These are phyloP conservation scores for Agaricus sinodeliciosus DNA, from an alignment of 768 basidiomycete genomes.

Conservation along the genomic window DNA sequence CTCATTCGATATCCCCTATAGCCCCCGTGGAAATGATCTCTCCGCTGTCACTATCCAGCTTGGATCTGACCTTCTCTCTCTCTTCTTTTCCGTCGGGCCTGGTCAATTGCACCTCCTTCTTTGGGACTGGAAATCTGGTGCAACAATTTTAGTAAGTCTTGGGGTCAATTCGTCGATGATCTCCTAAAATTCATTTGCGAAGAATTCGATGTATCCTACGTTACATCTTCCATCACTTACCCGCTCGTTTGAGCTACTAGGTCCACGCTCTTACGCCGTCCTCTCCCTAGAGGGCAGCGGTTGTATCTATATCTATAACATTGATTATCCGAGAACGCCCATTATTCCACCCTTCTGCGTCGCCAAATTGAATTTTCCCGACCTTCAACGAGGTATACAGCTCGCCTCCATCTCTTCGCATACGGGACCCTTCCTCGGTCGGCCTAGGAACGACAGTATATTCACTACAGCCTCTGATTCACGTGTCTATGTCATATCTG, in stretches of 20 bases:
- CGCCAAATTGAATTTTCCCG: constrained; percentile 10
- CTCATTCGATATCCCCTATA: constrained; percentile 18
- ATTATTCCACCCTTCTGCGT: constrained; percentile 7
- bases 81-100: constrained; percentile 28
- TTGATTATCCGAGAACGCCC: constrained; percentile 16
- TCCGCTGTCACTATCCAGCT: constrained; percentile 39
- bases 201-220: constrained; percentile 22
- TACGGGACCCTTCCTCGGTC: constrained; percentile 25
- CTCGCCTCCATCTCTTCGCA: constrained; percentile 21
- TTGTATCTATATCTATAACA: constrained; percentile 36
- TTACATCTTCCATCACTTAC: constrained; percentile 19
- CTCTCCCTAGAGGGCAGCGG: constrained; percentile 28
- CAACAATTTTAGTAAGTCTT: constrained; percentile 32
- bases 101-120: constrained; percentile 27
- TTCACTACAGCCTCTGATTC: constrained; percentile 17
- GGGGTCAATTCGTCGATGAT: background rate
- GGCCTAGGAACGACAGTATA: constrained; percentile 15
- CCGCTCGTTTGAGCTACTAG: constrained; percentile 43
- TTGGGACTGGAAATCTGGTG: constrained; percentile 49
- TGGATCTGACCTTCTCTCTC: constrained; percentile 45
- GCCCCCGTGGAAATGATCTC: constrained; percentile 16
- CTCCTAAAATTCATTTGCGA: background rate
- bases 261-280: constrained; percentile 34
- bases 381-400: constrained; percentile 11
- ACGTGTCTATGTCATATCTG: constrained; percentile 7